phyloP scores from a whole-genome alignment of 805 yeast genomes.

The Ogataea siamensis region DNA sequence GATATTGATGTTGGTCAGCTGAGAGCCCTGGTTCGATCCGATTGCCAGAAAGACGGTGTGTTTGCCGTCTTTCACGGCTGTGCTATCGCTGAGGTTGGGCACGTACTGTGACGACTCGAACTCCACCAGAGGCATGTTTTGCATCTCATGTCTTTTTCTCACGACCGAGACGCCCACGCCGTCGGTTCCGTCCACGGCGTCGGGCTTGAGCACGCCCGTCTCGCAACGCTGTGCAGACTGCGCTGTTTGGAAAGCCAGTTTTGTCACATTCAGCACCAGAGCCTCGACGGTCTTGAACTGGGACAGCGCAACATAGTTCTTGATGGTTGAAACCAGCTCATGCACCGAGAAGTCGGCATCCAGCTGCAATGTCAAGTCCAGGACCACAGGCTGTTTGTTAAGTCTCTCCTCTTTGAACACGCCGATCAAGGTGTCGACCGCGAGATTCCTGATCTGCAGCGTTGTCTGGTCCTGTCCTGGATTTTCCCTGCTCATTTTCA shows the following conservation, averaged over 20 bases:
- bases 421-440: slow-evolving; percentile 78
- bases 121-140: slow-evolving; percentile 17
- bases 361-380: slow-evolving; percentile 52
- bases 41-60: slow-evolving; percentile 77
- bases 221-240: slow-evolving; percentile 21
- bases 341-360: slow-evolving; percentile 37
- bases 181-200: slow-evolving; percentile 81
- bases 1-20: slow-evolving; percentile 53
- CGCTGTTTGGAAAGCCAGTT: slow-evolving; percentile 24
- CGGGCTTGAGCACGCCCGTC: slow-evolving; percentile 81
- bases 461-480: not conserved
- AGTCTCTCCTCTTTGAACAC: slow-evolving; percentile 88
- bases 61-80: slow-evolving; percentile 10
- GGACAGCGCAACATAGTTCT: slow-evolving; percentile 66
- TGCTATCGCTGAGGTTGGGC: slow-evolving; percentile 32
- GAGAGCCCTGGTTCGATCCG: slow-evolving; percentile 85
- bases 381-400: slow-evolving; percentile 69
- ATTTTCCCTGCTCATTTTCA: slow-evolving; percentile 10
- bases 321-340: slow-evolving; percentile 46
- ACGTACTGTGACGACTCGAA: slow-evolving; percentile 23
- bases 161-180: slow-evolving; percentile 85
- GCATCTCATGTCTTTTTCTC: slow-evolving; percentile 45
- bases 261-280: slow-evolving; percentile 67
- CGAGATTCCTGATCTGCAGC: slow-evolving; percentile 40
- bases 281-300: slow-evolving; percentile 94